Base-by-base conservation (phyloP, 2,329 filamentous ascomycete species). In the Talaromyces sp. region DNA sequence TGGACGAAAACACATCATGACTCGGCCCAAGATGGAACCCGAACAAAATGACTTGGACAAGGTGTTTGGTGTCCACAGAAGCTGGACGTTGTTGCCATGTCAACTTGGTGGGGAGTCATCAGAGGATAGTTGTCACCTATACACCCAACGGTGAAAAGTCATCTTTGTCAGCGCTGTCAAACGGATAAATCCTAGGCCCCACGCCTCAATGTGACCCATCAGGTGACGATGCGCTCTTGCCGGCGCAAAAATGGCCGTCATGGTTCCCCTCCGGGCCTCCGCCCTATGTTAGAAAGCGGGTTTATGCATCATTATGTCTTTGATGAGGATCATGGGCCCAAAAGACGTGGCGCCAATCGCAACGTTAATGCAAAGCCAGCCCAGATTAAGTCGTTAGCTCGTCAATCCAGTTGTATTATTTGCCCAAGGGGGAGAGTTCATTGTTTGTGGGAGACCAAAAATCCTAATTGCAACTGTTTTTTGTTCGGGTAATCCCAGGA, bases 261-360 rank as follows among this genome's bases (percentile, higher is more conserved):
- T 55, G 56, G 55, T 55, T 47, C 52, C 49, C 39, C 55, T 22
- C 22, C 22, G 22, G 22, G 22, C 22, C 22, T 49, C 25, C 44
- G 51, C 39, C 44, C 19, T 22, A 9, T 25, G 27, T 53, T 53
- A 30, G 25, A 19, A 15, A 39, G 49, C 19, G 49, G 25, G 11
- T 36, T 36, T 53, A 39, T 42, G 25, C 57, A 55, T 30, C 30
- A 47, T 39, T n/a, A 22, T 57, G 49, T 47, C 33, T 15, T 47
- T 47, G 30, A 59, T 66, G 63, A 66, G 36, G 54, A 64, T 70
- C 69, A 69, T 69, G 68, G 65, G 65, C 70, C 64, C 65, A 67
- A 70, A 70, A 75, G 72, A 78, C 75, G 75, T 78, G 75, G 75
- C 68, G 74, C 62, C 75, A 77, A 77, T 77, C 65, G 71, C 61